These are phyloP conservation scores for Fusarium austroafricanum DNA, from an alignment of 2,329 filamentous ascomycete genomes.

Conservation along the genomic window DNA sequence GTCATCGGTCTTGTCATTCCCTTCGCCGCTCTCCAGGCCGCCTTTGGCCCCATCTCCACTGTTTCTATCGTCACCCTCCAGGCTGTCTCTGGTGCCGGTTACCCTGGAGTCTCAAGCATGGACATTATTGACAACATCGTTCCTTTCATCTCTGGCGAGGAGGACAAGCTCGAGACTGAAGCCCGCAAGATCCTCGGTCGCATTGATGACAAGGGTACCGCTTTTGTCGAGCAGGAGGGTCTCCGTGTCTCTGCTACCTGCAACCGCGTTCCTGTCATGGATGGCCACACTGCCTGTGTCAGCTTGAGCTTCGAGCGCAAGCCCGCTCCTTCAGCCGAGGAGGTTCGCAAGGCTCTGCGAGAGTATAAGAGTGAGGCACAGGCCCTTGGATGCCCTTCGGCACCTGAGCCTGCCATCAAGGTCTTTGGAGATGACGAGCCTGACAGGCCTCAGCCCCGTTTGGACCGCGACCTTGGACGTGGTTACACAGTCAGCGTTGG, in stretches of 20 bases:
- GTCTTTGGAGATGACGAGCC: constrained; percentile 81
- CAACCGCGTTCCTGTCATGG: constrained; percentile 93
- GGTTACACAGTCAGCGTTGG: constrained; percentile 95
- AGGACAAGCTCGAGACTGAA: constrained; percentile 95
- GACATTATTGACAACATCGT: constrained; percentile 97
- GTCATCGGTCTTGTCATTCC: constrained; percentile 97
- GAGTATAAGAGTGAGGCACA: constrained; percentile 86
- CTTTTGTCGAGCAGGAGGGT: constrained; percentile 78
- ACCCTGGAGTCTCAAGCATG: constrained; percentile 91
- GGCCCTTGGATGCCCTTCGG: constrained; percentile 85
- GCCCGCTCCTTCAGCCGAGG: constrained; percentile 77
- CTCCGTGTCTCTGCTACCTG: constrained; percentile 88
- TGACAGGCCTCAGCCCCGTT: constrained; percentile 89
- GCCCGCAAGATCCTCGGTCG: constrained; percentile 92
- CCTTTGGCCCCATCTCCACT: constrained; percentile 83
- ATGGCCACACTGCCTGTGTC: constrained; percentile 96
- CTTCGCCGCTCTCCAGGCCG: constrained; percentile 87
- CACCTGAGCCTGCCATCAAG: constrained; percentile 82
- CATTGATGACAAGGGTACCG: constrained; percentile 77
- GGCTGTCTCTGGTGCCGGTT: constrained; percentile 92
- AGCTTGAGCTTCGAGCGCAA: constrained; percentile 83
- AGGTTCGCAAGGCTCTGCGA: constrained; percentile 82
- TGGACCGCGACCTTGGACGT: constrained; percentile 85
- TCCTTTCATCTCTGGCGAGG: constrained; percentile 91
- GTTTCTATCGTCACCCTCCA: constrained; percentile 91